phyloP scores from a whole-genome alignment of 306 rosid species.

The Glycine soja region DNA sequence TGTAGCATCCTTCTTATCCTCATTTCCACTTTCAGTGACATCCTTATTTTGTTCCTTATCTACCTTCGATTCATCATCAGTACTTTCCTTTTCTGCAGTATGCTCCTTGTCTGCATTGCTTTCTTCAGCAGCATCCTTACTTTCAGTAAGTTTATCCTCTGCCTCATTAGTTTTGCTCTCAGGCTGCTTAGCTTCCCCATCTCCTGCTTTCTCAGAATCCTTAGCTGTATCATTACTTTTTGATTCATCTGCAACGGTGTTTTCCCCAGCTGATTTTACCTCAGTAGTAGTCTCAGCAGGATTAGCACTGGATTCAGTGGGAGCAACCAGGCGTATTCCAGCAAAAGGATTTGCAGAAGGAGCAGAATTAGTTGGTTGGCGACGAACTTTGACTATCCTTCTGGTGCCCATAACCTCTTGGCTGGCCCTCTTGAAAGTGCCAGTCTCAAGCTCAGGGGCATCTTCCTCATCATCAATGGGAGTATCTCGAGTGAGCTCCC shows the following conservation, averaged over 20 bases:
- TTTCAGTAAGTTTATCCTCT: constrained; percentile 49
- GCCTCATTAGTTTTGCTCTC: constrained; percentile 50
- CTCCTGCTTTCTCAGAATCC: constrained; percentile 49
- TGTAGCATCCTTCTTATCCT: constrained; percentile 44
- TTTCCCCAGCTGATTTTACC: constrained; percentile 51
- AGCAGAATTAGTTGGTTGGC: constrained; percentile 58
- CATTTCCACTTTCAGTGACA: constrained; percentile 40
- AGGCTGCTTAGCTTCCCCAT: constrained; percentile 50
- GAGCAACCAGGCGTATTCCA: constrained; percentile 70
- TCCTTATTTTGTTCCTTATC: constrained; percentile 45
- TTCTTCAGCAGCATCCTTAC: constrained; percentile 42
- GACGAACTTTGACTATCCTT: constrained; percentile 90
- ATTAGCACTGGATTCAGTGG: constrained; percentile 52
- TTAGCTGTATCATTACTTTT: constrained; percentile 42
- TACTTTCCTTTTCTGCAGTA: constrained; percentile 44
- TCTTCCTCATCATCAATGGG: constrained; percentile 90
- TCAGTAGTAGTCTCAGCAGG: constrained; percentile 55
- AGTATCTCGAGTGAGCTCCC: constrained; percentile 84
- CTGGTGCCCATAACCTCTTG: constrained; percentile 87
- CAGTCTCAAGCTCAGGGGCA: constrained; percentile 62
- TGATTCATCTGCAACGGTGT: constrained; percentile 41
- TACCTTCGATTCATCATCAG: constrained; percentile 30
- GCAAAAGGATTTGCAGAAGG: constrained; percentile 89
- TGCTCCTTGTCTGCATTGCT: constrained; percentile 45
- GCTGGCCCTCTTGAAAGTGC: constrained; percentile 92